A percentile compares a stretch with the other conserved stretches of the same genome.
Conservation (phyloP, 371 early-diverging fungal species). For the Fennellomyces sp. region DNA sequence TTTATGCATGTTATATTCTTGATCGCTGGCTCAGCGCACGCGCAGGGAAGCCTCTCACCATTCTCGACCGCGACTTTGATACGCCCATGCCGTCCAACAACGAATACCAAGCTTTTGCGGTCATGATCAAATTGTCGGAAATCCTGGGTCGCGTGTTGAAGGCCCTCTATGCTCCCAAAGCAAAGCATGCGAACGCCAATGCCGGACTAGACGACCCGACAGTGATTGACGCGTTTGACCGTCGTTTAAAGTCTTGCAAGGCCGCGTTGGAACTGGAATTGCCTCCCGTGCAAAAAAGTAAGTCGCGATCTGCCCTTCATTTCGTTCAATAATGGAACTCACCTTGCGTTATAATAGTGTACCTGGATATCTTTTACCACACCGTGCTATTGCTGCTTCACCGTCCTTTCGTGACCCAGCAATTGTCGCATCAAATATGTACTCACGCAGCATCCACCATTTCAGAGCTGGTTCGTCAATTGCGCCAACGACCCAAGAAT, state of each 20-base stretch:
- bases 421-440: constrained; percentile 11
- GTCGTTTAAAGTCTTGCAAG: constrained; percentile 42
- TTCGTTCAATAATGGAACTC: too few relatives aligned
- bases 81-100: constrained; percentile 25
- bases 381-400: constrained; percentile 55
- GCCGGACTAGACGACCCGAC: constrained; percentile 49
- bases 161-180: constrained; percentile 48
- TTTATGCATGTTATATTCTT: constrained; percentile 63
- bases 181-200: constrained; percentile 38
- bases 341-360: too few relatives aligned
- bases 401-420: constrained; percentile 47
- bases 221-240: constrained; percentile 42
- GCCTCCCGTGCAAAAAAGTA: constrained; percentile 40
- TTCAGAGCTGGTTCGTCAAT: constrained; percentile 6
- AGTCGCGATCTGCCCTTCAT: too few relatives aligned
- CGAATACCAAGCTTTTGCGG: constrained; percentile 34
- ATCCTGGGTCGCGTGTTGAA: constrained; percentile 47
- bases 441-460: constrained; percentile 14
- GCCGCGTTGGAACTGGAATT: constrained; percentile 23
- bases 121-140: constrained; percentile 40
- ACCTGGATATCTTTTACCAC: constrained; percentile 56
- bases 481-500: background rate
- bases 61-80: constrained; percentile 55
- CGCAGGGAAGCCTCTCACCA: constrained; percentile 51
- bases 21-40: constrained; percentile 59